Base-by-base conservation (phyloP, 169 alveolate genomes). In the Plasmodium sp. region DNA sequence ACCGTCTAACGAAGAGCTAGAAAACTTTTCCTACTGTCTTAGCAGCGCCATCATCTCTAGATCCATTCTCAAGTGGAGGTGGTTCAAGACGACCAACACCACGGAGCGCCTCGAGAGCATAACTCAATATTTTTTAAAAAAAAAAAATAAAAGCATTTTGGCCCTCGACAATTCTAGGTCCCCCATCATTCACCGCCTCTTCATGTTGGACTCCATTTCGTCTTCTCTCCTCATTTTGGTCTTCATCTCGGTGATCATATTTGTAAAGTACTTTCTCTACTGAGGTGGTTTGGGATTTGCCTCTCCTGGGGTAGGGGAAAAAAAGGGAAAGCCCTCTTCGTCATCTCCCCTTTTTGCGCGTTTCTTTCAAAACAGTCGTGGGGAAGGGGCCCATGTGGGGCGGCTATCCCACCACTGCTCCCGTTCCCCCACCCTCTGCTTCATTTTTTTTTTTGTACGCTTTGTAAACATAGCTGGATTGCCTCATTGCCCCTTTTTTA, bases 91-190 rank as follows among this genome's bases (percentile, higher is more conserved):
- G 16, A 86, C 93, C 39, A 77, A 86, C 81, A 86, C 93, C 3
- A 75, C 51, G 67, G 93, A 86, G 67, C n/a, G 93, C 31, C 81
- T 86, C 22, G 88, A 86, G 67, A 86, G 93, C 48, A 86, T 86
- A 86, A 86, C 93, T 48, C 88, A 86, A 77, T 86, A 86, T 54
- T 86, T 86, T 56, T 31, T 86, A 31, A 86, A 71, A 86, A 86
- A 86, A n/a, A 86, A 86, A 31, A 86, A 86, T 71, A 86, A 86
- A 77, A 86, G 93, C 75, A 86, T 86, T 27, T 39, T 86, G 31
- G 93, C 93, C 6, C 81, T 86, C 14, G 93, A 86, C 71, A 86
- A 86, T 86, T 86, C 93, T 3, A 73, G 93, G 6, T 86, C 93
- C 12, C 93, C 93, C 10, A 18, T 86, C 12, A 86, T 86, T 34